Base-by-base conservation (phyloP, 345 rosid species). In the Citrus glauca region DNA sequence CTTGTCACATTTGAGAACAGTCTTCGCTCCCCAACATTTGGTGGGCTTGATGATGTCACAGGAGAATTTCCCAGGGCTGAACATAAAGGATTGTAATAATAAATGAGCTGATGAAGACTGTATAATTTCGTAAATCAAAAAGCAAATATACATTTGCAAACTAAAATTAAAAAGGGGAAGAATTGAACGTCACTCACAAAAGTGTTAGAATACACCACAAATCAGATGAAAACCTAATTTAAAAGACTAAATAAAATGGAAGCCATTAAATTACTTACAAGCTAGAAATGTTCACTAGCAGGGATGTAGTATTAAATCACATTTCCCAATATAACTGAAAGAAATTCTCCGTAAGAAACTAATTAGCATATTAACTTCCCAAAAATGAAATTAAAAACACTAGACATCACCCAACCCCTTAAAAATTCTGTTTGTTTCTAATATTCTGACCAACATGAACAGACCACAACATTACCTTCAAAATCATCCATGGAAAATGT, bases 1-100 rank as follows among this genome's bases (percentile, higher is more conserved):
- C 91, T 89, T 20, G 99, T 85, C 14, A 96, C 98, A 20, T 82
- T 90, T 42, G 98, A 92, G 88, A 94, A 96, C 72, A 92, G 87
- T 72, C 83, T 83, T 87, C 91, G 92, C 87, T 88, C 95, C 64
- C 90, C 87, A 11, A 79, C 76, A 48, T 83, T 80, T 27, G 97
- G 93, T 73, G 95, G 93, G 82, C 95, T 92, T 50, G 94, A 82
- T 27, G 96, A 88, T 78, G 78, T 19, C 60, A 77, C 78, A 53
- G 88, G 73, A 65, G 93, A 78, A 78, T 75, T 86, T 80, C 97
- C 97, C 40, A 96, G 87, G n/a, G 93, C 98, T 96, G 78, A 61
- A 72, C 7, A 66, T 10, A 38, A 35, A 37, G 28, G 38, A 65
- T 63, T 9, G 78, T 62, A 19, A 72, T 32, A 67, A 42, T 9